These are phyloP conservation scores for Sporothrix phasma DNA, from an alignment of 2,329 filamentous ascomycete genomes.

Conservation along the genomic window DNA sequence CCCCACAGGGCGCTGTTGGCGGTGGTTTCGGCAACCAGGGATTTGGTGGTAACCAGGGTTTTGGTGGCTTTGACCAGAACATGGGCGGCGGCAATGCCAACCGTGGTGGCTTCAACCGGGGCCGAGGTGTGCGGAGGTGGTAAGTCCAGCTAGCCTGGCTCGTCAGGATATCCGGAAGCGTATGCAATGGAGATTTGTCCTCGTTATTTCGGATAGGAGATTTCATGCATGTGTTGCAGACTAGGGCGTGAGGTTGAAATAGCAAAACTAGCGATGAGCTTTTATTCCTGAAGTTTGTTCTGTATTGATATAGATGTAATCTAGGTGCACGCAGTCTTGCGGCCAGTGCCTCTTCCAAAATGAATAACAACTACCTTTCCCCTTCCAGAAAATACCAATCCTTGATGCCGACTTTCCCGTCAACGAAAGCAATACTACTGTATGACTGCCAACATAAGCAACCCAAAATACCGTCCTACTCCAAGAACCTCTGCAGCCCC, in stretches of 20 bases:
- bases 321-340: not conserved
- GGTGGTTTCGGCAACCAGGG: slow-evolving; percentile 33
- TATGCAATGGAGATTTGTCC: too few relatives aligned
- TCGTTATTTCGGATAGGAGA: too few relatives aligned
- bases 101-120: slow-evolving; percentile 23
- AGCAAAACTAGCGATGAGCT: not conserved
- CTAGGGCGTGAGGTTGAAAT: not conserved
- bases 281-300: not conserved
- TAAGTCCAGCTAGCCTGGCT: not conserved
- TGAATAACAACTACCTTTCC: not conserved
- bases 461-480: not conserved
- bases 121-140: slow-evolving; percentile 24
- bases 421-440: not conserved
- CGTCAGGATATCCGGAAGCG: too few relatives aligned
- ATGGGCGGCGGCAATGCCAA: slow-evolving; percentile 29
- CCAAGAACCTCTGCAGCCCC: not conserved
- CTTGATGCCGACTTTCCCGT: not conserved
- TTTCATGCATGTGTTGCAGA: not conserved
- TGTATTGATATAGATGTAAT: not conserved
- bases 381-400: not conserved
- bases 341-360: not conserved
- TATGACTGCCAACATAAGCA: not conserved
- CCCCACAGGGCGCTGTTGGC: slow-evolving; percentile 33
- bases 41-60: slow-evolving; percentile 28
- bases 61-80: slow-evolving; percentile 33